Evolutionary conservation across 1,284 basidiomycete species (phyloP), one percentile per base, ranked within the genome.

Genomic region (Heterobasidion parviporum): DNA sequence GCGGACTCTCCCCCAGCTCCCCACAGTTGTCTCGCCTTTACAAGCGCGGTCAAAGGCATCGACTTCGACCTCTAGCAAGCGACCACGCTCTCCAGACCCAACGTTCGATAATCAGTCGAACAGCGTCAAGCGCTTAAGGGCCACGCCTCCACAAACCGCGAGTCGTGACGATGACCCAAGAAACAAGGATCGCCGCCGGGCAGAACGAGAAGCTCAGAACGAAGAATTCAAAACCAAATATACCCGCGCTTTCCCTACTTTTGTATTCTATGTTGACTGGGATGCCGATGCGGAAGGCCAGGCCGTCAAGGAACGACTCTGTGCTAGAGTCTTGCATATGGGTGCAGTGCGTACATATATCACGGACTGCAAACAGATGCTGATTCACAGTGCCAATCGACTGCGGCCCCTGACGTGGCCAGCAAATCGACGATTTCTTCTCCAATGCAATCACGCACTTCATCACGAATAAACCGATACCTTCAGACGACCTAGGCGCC

Each of bases 361-460:
- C 56, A 50, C 38, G 38, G 6, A 41, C 38, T 41, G 38, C 38
- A 41, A 12, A 6, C 38, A 12, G 38, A 12, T 41, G 38, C 10
- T 41, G 38, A 41, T 12, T 8, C 1, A n/a, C 26, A 26, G 26
- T 26, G 20, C 2, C 44, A n/a, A 16, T 46, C 16, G 15, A n/a
- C 20, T 46, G 44, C 20, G 15, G 6, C 26, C 26, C 26, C 26
- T 26, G 5, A 26, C 50, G 20, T 36, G 20, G 6, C 15, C 34
- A 94, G 91, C 76, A 75, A 49, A 78, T 93, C 59, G 90, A 94
- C 59, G 83, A 87, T 62, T 95, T 95, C 77, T 94, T 95, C 71
- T 91, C 88, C 18, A 85, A 80, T 55, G 80, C 85, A 20, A 54
- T 94, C 47, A 93, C 92, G 0, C 94, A 98, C 70, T 79, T 97